Percentiles rank a stretch among this genome's conserved stretches.
These are phyloP conservation scores for Fusarium sp. DNA, from an alignment of 2,329 filamentous ascomycete genomes.

Conservation along the genomic window DNA sequence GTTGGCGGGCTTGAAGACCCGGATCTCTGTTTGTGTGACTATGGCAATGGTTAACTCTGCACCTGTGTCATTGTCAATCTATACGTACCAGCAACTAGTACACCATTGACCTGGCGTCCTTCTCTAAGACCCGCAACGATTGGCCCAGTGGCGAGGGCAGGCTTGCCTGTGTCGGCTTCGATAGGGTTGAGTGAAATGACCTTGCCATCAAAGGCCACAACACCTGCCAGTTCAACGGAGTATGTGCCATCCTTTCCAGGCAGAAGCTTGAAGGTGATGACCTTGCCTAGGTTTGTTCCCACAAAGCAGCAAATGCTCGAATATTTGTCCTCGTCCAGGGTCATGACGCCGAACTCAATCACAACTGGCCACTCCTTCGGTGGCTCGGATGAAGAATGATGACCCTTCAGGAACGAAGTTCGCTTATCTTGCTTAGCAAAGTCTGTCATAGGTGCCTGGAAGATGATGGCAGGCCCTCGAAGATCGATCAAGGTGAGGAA, in stretches of 20 bases:
- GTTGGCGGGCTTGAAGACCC: constrained; percentile 87
- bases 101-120: constrained; percentile 81
- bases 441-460: constrained; percentile 77
- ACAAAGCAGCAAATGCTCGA: constrained; percentile 95
- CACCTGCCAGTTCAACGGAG: constrained; percentile 77
- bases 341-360: constrained; percentile 94
- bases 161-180: constrained; percentile 79
- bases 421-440: constrained; percentile 83
- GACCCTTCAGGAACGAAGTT: constrained; percentile 73
- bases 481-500: constrained; percentile 86
- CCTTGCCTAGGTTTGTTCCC: constrained; percentile 85
- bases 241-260: constrained; percentile 78
- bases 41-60: constrained; percentile 46
- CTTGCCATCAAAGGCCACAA: constrained; percentile 73
- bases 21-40: constrained; percentile 79
- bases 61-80: no score
- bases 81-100: constrained; percentile 78
- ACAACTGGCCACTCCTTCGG: constrained; percentile 79
- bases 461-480: constrained; percentile 87
- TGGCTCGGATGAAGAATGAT: constrained; percentile 53
- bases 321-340: constrained; percentile 91
- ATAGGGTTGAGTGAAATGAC: constrained; percentile 85
- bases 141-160: constrained; percentile 79
- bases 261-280: constrained; percentile 91
- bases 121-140: constrained; percentile 81